A percentile compares a stretch with the other conserved stretches of the same genome.
These are phyloP conservation scores for Tolypocladium inflatum DNA, from an alignment of 2,329 filamentous ascomycete species.

Conservation along the genomic window DNA sequence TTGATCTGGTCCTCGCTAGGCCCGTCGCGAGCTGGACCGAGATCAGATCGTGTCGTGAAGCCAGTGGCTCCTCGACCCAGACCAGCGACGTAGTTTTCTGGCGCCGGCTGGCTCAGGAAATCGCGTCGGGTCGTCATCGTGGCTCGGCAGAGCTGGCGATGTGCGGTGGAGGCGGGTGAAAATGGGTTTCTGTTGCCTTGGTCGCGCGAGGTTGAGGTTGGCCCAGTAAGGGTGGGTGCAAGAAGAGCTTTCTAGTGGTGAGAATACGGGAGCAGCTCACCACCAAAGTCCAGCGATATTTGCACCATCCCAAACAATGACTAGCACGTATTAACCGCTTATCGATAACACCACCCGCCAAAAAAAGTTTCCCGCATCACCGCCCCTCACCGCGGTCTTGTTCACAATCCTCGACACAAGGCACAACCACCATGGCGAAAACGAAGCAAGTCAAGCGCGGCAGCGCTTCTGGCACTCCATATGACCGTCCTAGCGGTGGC, in stretches of 20 bases:
- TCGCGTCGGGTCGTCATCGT: slow-evolving; percentile 60
- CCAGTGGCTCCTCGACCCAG: slow-evolving; percentile 95
- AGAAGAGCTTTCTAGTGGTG: neutral
- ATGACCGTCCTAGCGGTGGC: slow-evolving; percentile 26
- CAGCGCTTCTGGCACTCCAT: slow-evolving; percentile 30
- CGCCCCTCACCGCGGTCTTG: slow-evolving; percentile 5
- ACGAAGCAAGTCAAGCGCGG: slow-evolving; percentile 42
- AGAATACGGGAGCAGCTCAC: neutral
- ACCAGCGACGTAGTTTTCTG: slow-evolving; percentile 88
- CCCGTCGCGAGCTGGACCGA: slow-evolving; percentile 89
- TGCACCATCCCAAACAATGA: neutral
- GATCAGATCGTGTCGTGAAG: slow-evolving; percentile 93
- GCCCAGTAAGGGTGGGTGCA: neutral
- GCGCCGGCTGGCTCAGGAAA: slow-evolving; percentile 78
- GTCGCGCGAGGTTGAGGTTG: neutral
- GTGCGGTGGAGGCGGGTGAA: neutral
- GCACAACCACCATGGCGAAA: slow-evolving; percentile 39
- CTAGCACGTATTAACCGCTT: neutral
- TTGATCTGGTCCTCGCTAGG: slow-evolving; percentile 98
- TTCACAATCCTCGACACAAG: neutral
- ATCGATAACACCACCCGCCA: slow-evolving; percentile 11
- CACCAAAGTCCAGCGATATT: rapidly evolving
- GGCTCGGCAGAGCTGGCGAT: slow-evolving; percentile 4
- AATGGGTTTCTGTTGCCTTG: neutral
- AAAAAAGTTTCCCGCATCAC: slow-evolving; percentile 11